phyloP scores from a whole-genome alignment of 176 grass and related monocot species.

The Thinopyrum elongatum region DNA sequence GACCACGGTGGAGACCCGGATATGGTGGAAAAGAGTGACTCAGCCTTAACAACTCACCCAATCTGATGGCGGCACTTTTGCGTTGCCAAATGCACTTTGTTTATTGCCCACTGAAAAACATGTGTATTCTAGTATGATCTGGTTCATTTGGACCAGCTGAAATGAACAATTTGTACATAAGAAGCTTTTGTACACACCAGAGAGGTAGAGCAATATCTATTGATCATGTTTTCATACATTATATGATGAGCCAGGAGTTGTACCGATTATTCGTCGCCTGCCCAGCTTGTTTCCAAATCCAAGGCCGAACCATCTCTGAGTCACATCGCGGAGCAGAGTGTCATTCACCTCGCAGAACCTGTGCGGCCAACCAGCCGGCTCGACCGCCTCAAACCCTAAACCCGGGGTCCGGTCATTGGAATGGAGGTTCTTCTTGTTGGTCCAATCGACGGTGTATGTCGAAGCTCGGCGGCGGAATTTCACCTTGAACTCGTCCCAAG shows the following conservation, averaged over 20 bases:
- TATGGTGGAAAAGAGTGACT: neutral
- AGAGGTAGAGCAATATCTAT: neutral
- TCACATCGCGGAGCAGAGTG: conserved; percentile 33
- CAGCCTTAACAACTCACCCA: neutral
- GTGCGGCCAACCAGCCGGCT: conserved; percentile 41
- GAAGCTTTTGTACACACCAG: neutral
- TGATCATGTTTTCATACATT: neutral
- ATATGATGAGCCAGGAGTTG: neutral
- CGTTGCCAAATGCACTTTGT: neutral
- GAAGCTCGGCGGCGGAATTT: conserved; percentile 60
- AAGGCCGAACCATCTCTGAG: conserved; percentile 43
- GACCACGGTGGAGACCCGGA: conserved; percentile 12
- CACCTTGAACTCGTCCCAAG: conserved; percentile 67
- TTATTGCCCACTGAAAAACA: neutral
- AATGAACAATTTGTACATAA: neutral
- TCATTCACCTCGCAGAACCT: conserved; percentile 62
- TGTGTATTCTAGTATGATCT: neutral
- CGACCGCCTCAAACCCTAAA: conserved; percentile 48
- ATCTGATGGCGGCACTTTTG: neutral
- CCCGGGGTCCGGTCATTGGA: conserved; percentile 67
- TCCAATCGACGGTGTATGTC: conserved; percentile 61
- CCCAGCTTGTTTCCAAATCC: neutral
- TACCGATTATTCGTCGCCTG: neutral
- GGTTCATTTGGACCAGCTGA: neutral
- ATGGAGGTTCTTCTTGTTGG: conserved; percentile 7